Percentiles rank a stretch among this genome's conserved stretches.
Conservation (phyloP, 352 stramenopile species). For the Globisporangium recalcitrans region DNA sequence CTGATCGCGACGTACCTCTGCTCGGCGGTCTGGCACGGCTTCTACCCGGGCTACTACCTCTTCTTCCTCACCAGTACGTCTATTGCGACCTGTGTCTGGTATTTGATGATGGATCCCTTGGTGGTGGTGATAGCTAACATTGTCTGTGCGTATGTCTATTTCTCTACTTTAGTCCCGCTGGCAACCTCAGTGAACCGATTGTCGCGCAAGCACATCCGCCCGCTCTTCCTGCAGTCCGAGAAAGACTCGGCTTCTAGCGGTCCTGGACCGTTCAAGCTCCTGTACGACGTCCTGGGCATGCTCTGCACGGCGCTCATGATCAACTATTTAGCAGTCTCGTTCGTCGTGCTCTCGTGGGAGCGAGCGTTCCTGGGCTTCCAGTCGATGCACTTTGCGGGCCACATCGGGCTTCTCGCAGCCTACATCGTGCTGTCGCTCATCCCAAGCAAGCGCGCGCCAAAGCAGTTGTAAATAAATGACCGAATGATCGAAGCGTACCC, state of each 20-base stretch:
- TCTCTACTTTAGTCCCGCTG: slow-evolving; percentile 35
- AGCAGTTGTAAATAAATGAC: slow-evolving; percentile 27
- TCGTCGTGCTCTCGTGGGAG: slow-evolving; percentile 63
- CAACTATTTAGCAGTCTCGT: slow-evolving; percentile 71
- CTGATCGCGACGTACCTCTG: slow-evolving; percentile 92
- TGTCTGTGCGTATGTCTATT: neutral
- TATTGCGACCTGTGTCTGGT: neutral
- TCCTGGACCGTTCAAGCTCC: slow-evolving; percentile 27
- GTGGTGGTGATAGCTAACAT: neutral
- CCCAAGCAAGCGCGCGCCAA: slow-evolving; percentile 43
- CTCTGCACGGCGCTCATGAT: slow-evolving; percentile 56
- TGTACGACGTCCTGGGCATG: slow-evolving; percentile 59
- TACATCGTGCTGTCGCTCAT: slow-evolving; percentile 68
- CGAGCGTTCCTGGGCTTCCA: slow-evolving; percentile 41
- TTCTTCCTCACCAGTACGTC: slow-evolving; percentile 87
- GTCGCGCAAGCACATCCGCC: slow-evolving; percentile 43
- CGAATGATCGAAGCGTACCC: no score
- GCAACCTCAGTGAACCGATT: slow-evolving; percentile 67
- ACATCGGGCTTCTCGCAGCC: slow-evolving; percentile 43
- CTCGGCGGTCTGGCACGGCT: slow-evolving; percentile 97
- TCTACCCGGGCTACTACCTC: slow-evolving; percentile 97
- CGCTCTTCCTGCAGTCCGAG: slow-evolving; percentile 38
- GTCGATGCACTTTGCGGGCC: slow-evolving; percentile 54
- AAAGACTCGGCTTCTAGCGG: neutral
- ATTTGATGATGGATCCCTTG: neutral